Percentiles rank a stretch among this genome's conserved stretches.
Evolutionary conservation across 306 rosid species (phyloP).

Genomic region (cucumber (Cucumis sativus)): DNA sequence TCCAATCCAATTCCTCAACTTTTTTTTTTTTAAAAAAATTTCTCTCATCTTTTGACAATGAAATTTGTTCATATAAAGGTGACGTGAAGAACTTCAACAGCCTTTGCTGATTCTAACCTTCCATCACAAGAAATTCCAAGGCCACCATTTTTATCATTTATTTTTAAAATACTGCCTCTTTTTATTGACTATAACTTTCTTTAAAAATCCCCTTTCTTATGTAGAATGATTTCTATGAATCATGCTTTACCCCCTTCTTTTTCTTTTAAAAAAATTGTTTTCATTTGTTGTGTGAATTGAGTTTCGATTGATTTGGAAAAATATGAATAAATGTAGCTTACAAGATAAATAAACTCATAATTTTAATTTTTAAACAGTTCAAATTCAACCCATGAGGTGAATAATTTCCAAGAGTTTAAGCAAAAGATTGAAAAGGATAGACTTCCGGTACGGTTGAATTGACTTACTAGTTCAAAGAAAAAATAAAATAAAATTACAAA

Average conservation of each 20-base stretch:
- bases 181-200: background rate
- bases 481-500: background rate
- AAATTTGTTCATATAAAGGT: constrained; percentile 33
- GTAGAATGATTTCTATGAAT: background rate
- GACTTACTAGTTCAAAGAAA: background rate
- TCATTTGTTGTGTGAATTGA: background rate
- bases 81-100: constrained; percentile 83
- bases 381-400: background rate
- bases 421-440: background rate
- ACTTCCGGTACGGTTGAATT: background rate
- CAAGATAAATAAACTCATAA: background rate
- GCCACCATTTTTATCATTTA: constrained; percentile 22
- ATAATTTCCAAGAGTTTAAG: background rate
- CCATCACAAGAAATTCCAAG: constrained; percentile 47
- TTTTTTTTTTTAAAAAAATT: too few relatives aligned
- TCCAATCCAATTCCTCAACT: constrained; percentile 10
- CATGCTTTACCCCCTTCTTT: background rate
- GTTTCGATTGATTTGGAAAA: background rate
- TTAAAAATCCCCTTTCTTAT: background rate
- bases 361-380: background rate
- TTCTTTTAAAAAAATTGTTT: background rate
- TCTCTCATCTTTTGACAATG: constrained; percentile 19
- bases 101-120: constrained; percentile 31
- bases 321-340: background rate
- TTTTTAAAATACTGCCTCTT: background rate